Conservation (phyloP, 108 stramenopile species). For the Mediolabrus comicus region DNA sequence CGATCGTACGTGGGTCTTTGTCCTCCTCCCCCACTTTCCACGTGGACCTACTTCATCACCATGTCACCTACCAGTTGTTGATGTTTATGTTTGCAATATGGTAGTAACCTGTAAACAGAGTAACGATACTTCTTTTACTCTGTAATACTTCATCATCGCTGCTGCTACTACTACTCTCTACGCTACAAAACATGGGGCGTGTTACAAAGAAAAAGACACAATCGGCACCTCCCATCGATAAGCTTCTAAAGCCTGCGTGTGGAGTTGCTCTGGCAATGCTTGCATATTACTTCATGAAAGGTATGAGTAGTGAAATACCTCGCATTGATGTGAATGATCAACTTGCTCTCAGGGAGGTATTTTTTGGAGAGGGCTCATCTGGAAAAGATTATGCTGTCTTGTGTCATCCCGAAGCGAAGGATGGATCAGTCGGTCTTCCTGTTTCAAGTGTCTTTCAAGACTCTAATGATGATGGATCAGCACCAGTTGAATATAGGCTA, state of each 20-base stretch:
- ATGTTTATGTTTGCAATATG: too few relatives aligned
- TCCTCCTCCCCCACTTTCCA: too few relatives aligned
- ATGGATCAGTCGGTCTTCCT: constrained; percentile 48
- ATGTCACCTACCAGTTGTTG: too few relatives aligned
- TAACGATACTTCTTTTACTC: too few relatives aligned
- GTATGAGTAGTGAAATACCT: constrained; percentile 54
- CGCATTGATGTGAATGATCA: constrained; percentile 72
- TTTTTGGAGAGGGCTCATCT: constrained; percentile 72
- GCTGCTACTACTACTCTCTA: background rate
- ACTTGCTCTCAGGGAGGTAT: constrained; percentile 73
- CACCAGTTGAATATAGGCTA: constrained; percentile 68
- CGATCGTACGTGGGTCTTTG: too few relatives aligned
- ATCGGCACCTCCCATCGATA: constrained; percentile 63
- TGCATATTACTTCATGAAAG: constrained; percentile 75
- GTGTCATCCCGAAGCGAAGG: constrained; percentile 57
- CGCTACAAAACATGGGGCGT: constrained; percentile 10
- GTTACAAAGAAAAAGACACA: constrained; percentile 32
- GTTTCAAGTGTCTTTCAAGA: constrained; percentile 77
- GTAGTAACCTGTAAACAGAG: too few relatives aligned
- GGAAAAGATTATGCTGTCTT: constrained; percentile 74
- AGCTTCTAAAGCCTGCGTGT: constrained; percentile 70
- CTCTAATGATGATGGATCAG: constrained; percentile 61
- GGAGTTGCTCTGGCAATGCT: constrained; percentile 68
- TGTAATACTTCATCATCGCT: background rate
- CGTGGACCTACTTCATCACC: too few relatives aligned